These are phyloP conservation scores for Pinus tabuliformis DNA, from an alignment of 75 land plant genomes.

Conservation along the genomic window DNA sequence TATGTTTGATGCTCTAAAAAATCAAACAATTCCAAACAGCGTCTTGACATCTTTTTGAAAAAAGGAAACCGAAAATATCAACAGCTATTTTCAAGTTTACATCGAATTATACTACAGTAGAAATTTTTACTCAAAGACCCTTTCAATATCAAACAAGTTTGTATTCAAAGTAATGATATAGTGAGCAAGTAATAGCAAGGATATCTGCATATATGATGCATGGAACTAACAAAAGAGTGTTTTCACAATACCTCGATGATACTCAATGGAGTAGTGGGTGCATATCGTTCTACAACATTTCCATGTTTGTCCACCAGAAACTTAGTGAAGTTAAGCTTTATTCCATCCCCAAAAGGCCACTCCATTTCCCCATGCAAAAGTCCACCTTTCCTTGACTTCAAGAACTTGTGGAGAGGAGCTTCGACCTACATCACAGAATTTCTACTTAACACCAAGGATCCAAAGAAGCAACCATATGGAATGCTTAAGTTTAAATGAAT, in stretches of 20 bases:
- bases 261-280: conserved; percentile 72
- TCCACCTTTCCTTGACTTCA: conserved; percentile 76
- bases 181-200: background rate
- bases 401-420: conserved; percentile 70
- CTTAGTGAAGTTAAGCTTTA: conserved; percentile 91
- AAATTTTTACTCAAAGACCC: background rate
- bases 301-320: conserved; percentile 80
- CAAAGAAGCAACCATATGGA: background rate
- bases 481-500: background rate
- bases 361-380: too few species aligned
- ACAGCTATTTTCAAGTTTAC: background rate
- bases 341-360: conserved; percentile 65
- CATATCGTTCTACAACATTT: conserved; percentile 82
- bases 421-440: conserved; percentile 47
- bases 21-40: conserved; percentile 4
- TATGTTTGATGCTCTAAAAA: too few species aligned
- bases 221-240: background rate
- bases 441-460: background rate
- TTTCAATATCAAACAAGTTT: background rate
- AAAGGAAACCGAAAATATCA: background rate
- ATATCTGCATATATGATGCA: background rate
- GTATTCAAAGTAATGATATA: background rate
- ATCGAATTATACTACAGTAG: background rate
- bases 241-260: conserved; percentile 45
- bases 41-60: conserved; percentile 13